These are phyloP conservation scores for Fraxinus excelsior DNA, from an alignment of 257 asterid species.

Conservation along the genomic window DNA sequence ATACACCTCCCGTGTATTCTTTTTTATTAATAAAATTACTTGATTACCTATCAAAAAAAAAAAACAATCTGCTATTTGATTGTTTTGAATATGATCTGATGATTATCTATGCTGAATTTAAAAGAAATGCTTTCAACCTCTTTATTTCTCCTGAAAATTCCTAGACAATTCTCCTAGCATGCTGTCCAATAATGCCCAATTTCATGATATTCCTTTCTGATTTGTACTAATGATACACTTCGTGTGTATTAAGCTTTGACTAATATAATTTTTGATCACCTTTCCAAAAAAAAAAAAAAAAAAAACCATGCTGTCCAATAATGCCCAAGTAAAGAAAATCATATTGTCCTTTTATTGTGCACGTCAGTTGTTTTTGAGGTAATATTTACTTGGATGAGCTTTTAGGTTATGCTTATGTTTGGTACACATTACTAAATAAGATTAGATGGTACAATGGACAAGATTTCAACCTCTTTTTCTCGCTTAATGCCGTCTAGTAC, in stretches of 20 bases:
- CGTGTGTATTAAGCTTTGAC: too few species aligned
- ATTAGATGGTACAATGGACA: not conserved
- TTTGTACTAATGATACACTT: too few species aligned
- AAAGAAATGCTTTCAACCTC: not conserved
- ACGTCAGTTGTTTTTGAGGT: not conserved
- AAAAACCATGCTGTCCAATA: slow-evolving; percentile 1
- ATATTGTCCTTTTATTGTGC: not conserved
- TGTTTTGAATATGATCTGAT: not conserved
- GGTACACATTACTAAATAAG: not conserved
- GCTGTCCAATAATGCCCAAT: not conserved
- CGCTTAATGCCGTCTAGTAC: not conserved
- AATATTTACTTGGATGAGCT: not conserved
- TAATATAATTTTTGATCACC: too few species aligned
- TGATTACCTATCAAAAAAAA: too few species aligned
- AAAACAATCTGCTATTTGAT: not conserved
- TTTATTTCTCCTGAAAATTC: not conserved
- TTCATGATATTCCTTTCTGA: too few species aligned
- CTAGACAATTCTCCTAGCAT: not conserved
- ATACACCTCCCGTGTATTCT: too few species aligned
- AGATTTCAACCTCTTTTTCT: too few species aligned
- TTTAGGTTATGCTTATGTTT: not conserved
- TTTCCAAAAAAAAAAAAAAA: too few species aligned
- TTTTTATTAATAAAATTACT: too few species aligned
- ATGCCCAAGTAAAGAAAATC: not conserved
- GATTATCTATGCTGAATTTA: not conserved